Conservation (phyloP, 2,329 filamentous ascomycete genomes). For the Colletotrichum salicis region DNA sequence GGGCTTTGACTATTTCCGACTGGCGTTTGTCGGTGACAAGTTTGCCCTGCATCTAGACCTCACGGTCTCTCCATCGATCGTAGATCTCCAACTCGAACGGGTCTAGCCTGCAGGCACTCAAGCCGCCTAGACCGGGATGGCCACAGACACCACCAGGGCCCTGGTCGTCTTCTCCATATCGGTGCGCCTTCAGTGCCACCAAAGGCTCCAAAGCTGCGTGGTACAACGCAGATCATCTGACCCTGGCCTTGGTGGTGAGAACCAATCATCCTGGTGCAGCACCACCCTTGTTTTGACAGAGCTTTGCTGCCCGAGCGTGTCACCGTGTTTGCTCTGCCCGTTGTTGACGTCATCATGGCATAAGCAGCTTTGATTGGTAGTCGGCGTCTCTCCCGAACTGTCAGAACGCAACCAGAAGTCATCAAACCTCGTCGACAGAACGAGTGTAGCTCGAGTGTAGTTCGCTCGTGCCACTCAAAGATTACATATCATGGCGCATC, state of each 20-base stretch:
- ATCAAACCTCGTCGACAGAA: background rate
- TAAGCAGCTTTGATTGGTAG: slow-evolving; percentile 1
- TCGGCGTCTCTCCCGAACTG: background rate
- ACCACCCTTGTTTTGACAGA: background rate
- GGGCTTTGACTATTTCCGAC: slow-evolving; percentile 17
- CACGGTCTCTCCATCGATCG: slow-evolving; percentile 29
- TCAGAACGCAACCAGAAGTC: slow-evolving; percentile 10
- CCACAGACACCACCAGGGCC: slow-evolving; percentile 26
- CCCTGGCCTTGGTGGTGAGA: background rate
- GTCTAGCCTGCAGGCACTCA: slow-evolving; percentile 25
- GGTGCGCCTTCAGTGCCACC: slow-evolving; percentile 31
- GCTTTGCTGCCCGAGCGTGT: slow-evolving; percentile 20
- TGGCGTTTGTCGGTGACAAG: slow-evolving; percentile 17
- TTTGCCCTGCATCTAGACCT: slow-evolving; percentile 32
- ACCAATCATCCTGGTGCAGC: slow-evolving; percentile 9
- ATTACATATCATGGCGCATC: slow-evolving; percentile 3
- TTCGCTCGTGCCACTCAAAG: background rate
- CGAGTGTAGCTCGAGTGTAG: background rate
- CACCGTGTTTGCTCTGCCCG: background rate
- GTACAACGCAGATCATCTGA: slow-evolving; percentile 31
- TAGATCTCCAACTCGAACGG: slow-evolving; percentile 29
- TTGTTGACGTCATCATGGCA: slow-evolving; percentile 26
- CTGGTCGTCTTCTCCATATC: slow-evolving; percentile 21
- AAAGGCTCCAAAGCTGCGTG: slow-evolving; percentile 18
- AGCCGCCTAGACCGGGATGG: slow-evolving; percentile 41